Evolutionary conservation across 495 filamentous ascomycete species (phyloP).

Genomic region (Parachaetomium inaequale): DNA sequence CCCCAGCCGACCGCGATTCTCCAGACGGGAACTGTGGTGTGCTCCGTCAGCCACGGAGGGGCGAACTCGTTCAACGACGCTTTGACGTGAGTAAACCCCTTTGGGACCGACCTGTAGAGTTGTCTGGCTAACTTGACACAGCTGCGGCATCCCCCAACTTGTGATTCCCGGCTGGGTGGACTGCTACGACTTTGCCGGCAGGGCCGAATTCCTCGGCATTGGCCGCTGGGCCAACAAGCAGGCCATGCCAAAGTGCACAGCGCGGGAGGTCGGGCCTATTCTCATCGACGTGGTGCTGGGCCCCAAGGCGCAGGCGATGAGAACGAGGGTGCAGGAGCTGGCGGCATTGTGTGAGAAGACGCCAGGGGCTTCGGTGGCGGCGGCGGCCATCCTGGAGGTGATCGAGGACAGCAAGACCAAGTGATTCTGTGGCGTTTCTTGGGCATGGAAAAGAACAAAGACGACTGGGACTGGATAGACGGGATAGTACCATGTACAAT

Average conservation of each 20-base stretch:
- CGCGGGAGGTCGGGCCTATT: conserved; percentile 3
- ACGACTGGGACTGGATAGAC: background rate
- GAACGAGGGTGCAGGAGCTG: background rate
- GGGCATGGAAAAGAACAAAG: background rate
- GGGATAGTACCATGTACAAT: no score
- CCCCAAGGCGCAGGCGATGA: background rate
- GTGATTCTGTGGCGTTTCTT: background rate
- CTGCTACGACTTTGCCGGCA: conserved; percentile 49
- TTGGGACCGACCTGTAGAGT: background rate
- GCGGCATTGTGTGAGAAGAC: conserved; percentile 7
- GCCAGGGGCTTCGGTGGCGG: background rate
- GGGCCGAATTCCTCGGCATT: conserved; percentile 48
- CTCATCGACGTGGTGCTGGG: conserved; percentile 11
- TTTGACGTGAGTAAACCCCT: conserved; percentile 24
- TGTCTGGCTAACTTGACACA: conserved; percentile 14
- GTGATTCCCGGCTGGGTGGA: conserved; percentile 51
- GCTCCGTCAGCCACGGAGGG: conserved; percentile 42
- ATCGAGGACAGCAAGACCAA: background rate
- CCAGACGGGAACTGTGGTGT: conserved; percentile 30
- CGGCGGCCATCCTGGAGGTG: background rate
- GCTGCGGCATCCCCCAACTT: conserved; percentile 47
- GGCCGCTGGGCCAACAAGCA: conserved; percentile 43
- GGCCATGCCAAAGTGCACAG: conserved; percentile 5
- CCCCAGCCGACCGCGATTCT: conserved; percentile 35
- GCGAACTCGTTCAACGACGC: conserved; percentile 43